Evolutionary conservation across 148 eudicot genomes (phyloP).

Genomic region (Camellia japonica): DNA sequence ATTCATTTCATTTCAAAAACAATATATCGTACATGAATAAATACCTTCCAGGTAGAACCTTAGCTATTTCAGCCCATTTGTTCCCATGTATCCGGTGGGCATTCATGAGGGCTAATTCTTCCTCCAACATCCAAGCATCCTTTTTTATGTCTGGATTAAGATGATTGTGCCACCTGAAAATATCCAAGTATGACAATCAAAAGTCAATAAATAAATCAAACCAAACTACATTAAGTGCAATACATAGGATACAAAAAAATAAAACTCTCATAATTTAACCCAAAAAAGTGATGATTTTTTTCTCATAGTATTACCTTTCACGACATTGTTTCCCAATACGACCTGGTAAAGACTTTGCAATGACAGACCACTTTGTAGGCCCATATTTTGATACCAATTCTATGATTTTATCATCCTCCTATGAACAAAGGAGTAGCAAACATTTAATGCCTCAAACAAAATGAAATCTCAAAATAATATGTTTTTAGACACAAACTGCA

Average conservation of each 20-base stretch:
- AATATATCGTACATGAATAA: not conserved
- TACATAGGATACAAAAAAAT: not conserved
- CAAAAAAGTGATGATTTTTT: not conserved
- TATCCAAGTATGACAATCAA: slow-evolving; percentile 13
- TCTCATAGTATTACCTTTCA: slow-evolving; percentile 57
- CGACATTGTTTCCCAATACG: slow-evolving; percentile 99
- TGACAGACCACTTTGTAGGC: slow-evolving; percentile 92
- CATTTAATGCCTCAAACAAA: slow-evolving; percentile 10
- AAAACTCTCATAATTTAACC: not conserved
- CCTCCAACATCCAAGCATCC: slow-evolving; percentile 90
- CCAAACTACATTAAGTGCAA: not conserved
- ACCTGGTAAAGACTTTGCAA: slow-evolving; percentile 86
- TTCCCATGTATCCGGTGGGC: slow-evolving; percentile 83
- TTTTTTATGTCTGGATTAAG: slow-evolving; percentile 86
- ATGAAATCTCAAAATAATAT: slow-evolving; percentile 1
- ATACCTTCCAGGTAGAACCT: slow-evolving; percentile 85
- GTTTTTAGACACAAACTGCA: not conserved
- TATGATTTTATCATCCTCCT: slow-evolving; percentile 87
- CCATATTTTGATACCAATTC: slow-evolving; percentile 83
- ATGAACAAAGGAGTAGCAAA: slow-evolving; percentile 16
- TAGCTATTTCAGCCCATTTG: slow-evolving; percentile 98
- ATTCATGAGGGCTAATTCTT: slow-evolving; percentile 75
- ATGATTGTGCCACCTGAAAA: slow-evolving; percentile 96
- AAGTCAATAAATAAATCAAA: not conserved
- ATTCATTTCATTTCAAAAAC: not conserved